Percentiles rank a stretch among this genome's conserved stretches.
Conservation (phyloP, 116 monocot genomes). For the Zostera marina region DNA sequence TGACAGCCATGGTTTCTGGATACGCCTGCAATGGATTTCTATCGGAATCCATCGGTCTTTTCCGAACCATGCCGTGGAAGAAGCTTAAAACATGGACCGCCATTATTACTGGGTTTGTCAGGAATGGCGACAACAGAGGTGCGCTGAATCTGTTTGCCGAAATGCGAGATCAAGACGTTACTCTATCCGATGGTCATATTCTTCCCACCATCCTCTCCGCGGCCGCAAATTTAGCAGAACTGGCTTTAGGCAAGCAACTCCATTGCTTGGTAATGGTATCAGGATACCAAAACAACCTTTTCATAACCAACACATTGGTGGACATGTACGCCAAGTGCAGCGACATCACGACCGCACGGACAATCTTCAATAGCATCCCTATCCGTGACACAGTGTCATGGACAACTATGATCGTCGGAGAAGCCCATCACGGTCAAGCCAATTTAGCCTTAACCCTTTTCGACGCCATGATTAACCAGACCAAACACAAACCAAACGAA, state of each 20-base stretch:
- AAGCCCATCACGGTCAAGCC: constrained; percentile 68
- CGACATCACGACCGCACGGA: constrained; percentile 43
- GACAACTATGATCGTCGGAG: constrained; percentile 88
- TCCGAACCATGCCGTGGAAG: constrained; percentile 26
- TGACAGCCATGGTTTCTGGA: constrained; percentile 69
- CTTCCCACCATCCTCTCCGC: constrained; percentile 35
- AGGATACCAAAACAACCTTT: constrained; percentile 33
- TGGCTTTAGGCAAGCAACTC: constrained; percentile 51
- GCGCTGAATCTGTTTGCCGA: constrained; percentile 37
- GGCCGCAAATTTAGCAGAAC: constrained; percentile 29
- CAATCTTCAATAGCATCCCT: constrained; percentile 27
- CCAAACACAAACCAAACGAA: constrained; percentile 49
- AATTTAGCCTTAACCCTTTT: constrained; percentile 35
- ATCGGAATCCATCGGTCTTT: constrained; percentile 35
- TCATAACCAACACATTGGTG: constrained; percentile 59
- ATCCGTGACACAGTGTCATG: constrained; percentile 50
- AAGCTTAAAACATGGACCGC: constrained; percentile 55
- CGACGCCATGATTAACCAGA: constrained; percentile 29
- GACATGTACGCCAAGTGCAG: constrained; percentile 93
- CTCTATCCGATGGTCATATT: constrained; percentile 41
- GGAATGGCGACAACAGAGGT: constrained; percentile 15
- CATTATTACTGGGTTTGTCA: constrained; percentile 67
- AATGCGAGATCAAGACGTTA: constrained; percentile 36
- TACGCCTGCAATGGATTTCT: constrained; percentile 35
- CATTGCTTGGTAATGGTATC: constrained; percentile 38